phyloP scores from a whole-genome alignment of 345 rosid species.

The Turnera subulata region DNA sequence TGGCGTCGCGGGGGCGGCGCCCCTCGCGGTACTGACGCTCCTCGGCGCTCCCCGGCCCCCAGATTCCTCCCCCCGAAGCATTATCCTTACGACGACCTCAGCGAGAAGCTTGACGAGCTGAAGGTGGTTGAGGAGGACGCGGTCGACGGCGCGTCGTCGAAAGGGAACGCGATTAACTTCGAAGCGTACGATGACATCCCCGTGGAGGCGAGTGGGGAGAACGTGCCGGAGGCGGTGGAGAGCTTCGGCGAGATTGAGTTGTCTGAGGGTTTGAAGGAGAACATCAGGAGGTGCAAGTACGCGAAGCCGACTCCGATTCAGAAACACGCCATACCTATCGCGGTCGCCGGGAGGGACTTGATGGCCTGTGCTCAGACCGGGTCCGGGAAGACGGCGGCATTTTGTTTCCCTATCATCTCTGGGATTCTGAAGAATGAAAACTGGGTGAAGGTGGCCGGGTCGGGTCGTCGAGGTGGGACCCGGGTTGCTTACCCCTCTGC shows the following conservation, averaged over 20 bases:
- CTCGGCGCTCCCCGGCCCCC: background rate
- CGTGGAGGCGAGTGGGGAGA: slow-evolving; percentile 33
- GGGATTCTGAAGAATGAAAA: slow-evolving; percentile 23
- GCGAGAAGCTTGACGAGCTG: slow-evolving; percentile 22
- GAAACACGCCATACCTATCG: slow-evolving; percentile 52
- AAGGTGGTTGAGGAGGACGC: slow-evolving; percentile 20
- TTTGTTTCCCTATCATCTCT: slow-evolving; percentile 45
- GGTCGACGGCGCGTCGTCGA: background rate
- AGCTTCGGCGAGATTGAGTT: slow-evolving; percentile 35
- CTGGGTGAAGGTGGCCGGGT: background rate
- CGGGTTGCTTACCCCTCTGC: slow-evolving; percentile 33
- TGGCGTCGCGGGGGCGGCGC: slow-evolving; percentile 10
- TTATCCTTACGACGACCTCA: background rate
- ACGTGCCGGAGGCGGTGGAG: slow-evolving; percentile 30
- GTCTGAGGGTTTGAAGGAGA: slow-evolving; percentile 28
- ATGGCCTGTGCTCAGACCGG: slow-evolving; percentile 68
- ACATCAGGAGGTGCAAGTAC: slow-evolving; percentile 42
- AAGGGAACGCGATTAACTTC: slow-evolving; percentile 25
- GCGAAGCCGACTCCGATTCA: slow-evolving; percentile 51
- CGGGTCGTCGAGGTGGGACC: slow-evolving; percentile 14
- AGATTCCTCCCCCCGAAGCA: background rate
- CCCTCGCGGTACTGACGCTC: too few relatives aligned
- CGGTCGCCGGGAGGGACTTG: slow-evolving; percentile 47
- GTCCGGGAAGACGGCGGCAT: slow-evolving; percentile 55
- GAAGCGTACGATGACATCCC: slow-evolving; percentile 42